phyloP scores from a whole-genome alignment of 108 stramenopile genomes.

The Tribonema minus region DNA sequence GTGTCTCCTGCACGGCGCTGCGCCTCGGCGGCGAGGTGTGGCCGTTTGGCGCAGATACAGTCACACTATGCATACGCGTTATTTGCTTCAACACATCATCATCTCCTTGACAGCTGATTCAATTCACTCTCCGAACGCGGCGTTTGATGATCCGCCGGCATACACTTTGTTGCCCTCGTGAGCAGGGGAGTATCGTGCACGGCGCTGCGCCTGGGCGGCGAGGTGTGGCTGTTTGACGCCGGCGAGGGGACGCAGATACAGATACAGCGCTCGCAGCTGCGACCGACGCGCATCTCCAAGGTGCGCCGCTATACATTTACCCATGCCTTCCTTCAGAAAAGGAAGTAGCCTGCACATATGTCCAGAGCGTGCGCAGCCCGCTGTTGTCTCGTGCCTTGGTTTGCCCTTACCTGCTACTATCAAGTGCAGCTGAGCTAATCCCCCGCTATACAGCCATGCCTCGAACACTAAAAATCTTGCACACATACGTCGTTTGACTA shows the following conservation, averaged over 20 bases:
- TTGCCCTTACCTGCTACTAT: too few relatives aligned
- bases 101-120: neutral
- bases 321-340: too few relatives aligned
- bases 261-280: slow-evolving; percentile 44
- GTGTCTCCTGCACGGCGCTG: slow-evolving; percentile 78
- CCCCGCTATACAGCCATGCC: too few relatives aligned
- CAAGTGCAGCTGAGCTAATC: too few relatives aligned
- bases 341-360: too few relatives aligned
- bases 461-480: too few relatives aligned
- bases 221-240: slow-evolving; percentile 88
- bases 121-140: slow-evolving; percentile 51
- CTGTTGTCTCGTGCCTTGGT: too few relatives aligned
- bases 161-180: neutral
- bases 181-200: slow-evolving; percentile 73
- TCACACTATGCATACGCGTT: neutral
- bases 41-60: slow-evolving; percentile 93
- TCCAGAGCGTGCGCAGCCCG: too few relatives aligned
- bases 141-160: neutral
- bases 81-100: neutral
- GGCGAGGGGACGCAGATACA: slow-evolving; percentile 90
- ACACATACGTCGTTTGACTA: too few relatives aligned
- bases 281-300: slow-evolving; percentile 36
- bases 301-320: too few relatives aligned
- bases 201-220: slow-evolving; percentile 65
- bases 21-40: slow-evolving; percentile 68